Conservation (phyloP, 1,139 yeast species). For the Pneumocystis carinii region DNA sequence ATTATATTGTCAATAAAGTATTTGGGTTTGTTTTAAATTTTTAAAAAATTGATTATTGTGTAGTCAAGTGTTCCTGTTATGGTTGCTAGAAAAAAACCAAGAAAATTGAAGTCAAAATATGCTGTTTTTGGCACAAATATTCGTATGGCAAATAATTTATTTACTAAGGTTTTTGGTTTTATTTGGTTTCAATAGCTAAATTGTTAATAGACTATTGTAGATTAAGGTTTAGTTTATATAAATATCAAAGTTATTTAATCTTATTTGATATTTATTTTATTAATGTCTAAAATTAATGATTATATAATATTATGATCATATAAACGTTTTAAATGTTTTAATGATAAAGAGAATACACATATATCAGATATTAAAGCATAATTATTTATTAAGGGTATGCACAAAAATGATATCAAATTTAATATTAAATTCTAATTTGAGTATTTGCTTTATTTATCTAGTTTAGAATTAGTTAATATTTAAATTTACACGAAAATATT, state of each 20-base stretch:
- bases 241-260: background rate
- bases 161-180: constrained; percentile 14
- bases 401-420: background rate
- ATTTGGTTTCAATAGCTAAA: background rate
- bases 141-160: constrained; percentile 29
- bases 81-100: constrained; percentile 74
- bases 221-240: background rate
- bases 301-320: background rate
- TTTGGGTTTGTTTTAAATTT: background rate
- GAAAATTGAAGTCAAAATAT: constrained; percentile 43
- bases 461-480: constrained; percentile 3
- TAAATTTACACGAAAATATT: constrained; percentile 6
- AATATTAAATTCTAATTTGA: background rate
- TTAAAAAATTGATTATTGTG: background rate
- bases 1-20: constrained; percentile 52
- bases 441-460: constrained; percentile 4
- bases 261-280: background rate
- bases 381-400: background rate
- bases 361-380: background rate
- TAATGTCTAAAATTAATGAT: background rate
- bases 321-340: background rate
- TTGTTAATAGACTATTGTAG: background rate
- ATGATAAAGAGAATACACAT: background rate
- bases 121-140: constrained; percentile 26
- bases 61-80: constrained; percentile 67